Evolutionary conservation across 1,284 basidiomycete genomes (phyloP), one percentile per base, ranked within the genome.

Genomic region (Dichomitus squalens): DNA sequence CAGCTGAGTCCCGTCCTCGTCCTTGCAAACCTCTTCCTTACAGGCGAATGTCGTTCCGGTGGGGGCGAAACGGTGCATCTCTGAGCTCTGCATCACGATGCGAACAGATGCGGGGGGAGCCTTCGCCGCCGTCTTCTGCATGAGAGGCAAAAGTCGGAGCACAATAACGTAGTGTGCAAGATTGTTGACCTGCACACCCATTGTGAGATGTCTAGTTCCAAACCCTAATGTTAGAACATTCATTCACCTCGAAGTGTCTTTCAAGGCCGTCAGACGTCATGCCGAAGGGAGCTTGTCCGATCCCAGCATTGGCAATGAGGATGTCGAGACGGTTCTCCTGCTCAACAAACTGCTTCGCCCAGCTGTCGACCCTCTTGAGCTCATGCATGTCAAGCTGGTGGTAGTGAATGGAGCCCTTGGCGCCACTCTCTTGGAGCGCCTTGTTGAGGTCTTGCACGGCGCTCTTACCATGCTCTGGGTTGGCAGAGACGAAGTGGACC

Each of bases 381-480:
- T 65, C 60, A 16, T 59, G 60, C 49, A 71, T 63, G 57, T 72
- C 61, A 43, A 66, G 55, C 21, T 65, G 66, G 39, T 65, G 55
- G 66, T 68, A 72, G 11, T 60, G 57, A 25, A 70, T 59, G 4
- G 67, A 65, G 8, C 69, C 70, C 20, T 61, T 90, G 36, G 86
- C 83, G 14, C 87, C 79, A 39, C 90, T 86, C 70, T 95, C 91
- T 58, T 83, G 78, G 55, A 90, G 76, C 63, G 89, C 85, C 27
- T 79, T 49, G 52, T 69, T 69, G 43, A 70, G 68, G 52, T 75
- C 72, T 2, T 69, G 66, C 35, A 77, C 74, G 1, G 68, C 66
- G 12, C 66, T 48, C 41, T 63, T 68, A 34, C 71, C 71, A 48
- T 70, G 68, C 7, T 62, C 54, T 2, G 57, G 38, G 48, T 57